Conservation (phyloP, 176 grass and related monocot species). For the Alopecurus myosuroides region DNA sequence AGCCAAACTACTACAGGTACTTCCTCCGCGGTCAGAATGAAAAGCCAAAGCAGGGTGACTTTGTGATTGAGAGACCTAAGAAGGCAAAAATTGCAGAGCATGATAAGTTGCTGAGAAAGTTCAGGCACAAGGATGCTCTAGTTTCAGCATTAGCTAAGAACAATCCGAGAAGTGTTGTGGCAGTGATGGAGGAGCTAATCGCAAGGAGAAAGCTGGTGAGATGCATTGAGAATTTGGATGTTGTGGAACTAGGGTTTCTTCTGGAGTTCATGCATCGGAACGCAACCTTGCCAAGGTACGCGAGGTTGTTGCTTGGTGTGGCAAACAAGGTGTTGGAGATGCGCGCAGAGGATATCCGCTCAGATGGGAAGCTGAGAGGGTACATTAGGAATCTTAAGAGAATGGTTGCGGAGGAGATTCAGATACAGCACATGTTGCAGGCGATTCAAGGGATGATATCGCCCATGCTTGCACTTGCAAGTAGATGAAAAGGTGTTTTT, state of each 20-base stretch:
- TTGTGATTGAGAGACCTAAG: constrained; percentile 48
- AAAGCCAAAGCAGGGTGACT: constrained; percentile 61
- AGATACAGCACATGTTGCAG: constrained; percentile 79
- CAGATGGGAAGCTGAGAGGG: constrained; percentile 38
- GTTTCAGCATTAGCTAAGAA: constrained; percentile 58
- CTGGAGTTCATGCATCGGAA: constrained; percentile 60
- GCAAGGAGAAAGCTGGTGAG: constrained; percentile 76
- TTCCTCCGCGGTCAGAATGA: constrained; percentile 69
- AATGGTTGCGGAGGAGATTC: constrained; percentile 65
- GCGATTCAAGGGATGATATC: constrained; percentile 93
- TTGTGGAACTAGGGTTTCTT: constrained; percentile 45
- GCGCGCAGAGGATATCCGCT: constrained; percentile 45
- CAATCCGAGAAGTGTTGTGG: constrained; percentile 40
- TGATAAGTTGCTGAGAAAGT: constrained; percentile 77
- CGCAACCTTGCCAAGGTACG: constrained; percentile 57
- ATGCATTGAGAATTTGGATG: constrained; percentile 61
- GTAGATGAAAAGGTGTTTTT: constrained; percentile 44
- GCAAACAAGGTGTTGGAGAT: constrained; percentile 87
- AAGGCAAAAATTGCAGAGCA: constrained; percentile 77
- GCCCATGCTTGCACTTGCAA: constrained; percentile 69
- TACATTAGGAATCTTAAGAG: constrained; percentile 63
- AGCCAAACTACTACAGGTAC: constrained; percentile 53
- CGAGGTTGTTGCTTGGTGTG: constrained; percentile 69
- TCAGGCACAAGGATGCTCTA: constrained; percentile 83
- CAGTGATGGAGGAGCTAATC: constrained; percentile 88